phyloP scores from a whole-genome alignment of 345 rosid genomes.

The Orychophragmus violaceus region DNA sequence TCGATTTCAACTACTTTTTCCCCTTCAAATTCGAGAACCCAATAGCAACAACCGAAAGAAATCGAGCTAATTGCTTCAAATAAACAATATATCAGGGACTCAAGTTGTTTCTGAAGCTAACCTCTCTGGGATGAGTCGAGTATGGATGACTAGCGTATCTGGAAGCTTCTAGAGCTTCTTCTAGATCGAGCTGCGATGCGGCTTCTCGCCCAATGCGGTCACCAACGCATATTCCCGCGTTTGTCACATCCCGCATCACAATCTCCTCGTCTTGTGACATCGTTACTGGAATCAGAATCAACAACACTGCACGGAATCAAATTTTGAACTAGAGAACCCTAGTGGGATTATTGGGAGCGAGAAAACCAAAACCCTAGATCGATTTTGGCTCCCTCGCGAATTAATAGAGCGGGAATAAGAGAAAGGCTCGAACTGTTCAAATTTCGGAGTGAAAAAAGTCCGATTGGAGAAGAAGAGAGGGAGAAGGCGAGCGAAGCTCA shows the following conservation, averaged over 20 bases:
- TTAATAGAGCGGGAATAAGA: constrained; percentile 7
- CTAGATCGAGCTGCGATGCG: constrained; percentile 73
- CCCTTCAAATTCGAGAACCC: constrained; percentile 3
- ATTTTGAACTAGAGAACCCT: constrained; percentile 6
- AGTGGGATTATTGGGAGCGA: constrained; percentile 1
- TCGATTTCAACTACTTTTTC: neutral
- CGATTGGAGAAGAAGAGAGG: constrained; percentile 8
- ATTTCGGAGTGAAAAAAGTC: neutral
- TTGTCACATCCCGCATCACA: constrained; percentile 73
- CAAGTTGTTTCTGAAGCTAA: too few relatives aligned
- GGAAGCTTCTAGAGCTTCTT: constrained; percentile 88
- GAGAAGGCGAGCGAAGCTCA: neutral
- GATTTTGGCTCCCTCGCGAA: constrained; percentile 24
- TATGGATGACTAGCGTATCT: constrained; percentile 94
- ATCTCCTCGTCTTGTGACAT: constrained; percentile 84
- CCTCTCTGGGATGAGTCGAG: constrained; percentile 86
- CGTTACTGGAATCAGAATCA: too few relatives aligned
- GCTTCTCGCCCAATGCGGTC: constrained; percentile 86
- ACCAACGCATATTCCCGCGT: constrained; percentile 64
- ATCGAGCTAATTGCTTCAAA: neutral
- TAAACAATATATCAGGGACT: too few relatives aligned
- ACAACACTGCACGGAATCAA: too few relatives aligned
- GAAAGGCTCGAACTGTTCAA: constrained; percentile 1
- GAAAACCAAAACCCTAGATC: constrained; percentile 28
- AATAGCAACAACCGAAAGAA: too few relatives aligned